Evolutionary conservation across 495 filamentous ascomycete species (phyloP).

Genomic region (Aspergillus ostianus): DNA sequence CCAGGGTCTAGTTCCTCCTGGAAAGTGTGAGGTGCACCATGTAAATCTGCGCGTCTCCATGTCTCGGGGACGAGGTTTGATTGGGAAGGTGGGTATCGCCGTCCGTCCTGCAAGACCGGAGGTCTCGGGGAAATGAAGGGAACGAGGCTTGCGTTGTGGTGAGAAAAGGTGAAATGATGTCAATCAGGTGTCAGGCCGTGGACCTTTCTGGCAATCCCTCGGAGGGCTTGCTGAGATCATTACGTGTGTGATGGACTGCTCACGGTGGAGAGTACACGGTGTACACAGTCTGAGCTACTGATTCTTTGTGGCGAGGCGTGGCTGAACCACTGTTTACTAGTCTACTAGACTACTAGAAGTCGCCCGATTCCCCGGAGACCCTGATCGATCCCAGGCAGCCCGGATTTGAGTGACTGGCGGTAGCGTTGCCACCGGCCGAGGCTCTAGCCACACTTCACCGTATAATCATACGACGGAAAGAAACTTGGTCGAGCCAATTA

Average conservation of each 20-base stretch:
- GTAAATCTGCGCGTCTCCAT: neutral
- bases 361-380: too few species aligned
- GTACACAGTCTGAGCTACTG: too few species aligned
- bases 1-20: neutral
- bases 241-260: too few species aligned
- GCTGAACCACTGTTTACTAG: too few species aligned
- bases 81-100: neutral
- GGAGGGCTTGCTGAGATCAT: too few species aligned
- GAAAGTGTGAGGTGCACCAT: neutral
- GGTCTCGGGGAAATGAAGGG: neutral
- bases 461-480: neutral
- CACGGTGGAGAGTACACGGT: too few species aligned
- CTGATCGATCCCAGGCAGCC: neutral
- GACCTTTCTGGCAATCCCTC: too few species aligned
- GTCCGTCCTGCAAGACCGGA: neutral
- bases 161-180: neutral
- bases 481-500: neutral
- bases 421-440: neutral
- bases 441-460: neutral
- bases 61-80: neutral
- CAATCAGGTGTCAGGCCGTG: neutral
- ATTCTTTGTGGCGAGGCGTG: too few species aligned
- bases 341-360: too few species aligned
- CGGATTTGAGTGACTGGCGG: neutral
- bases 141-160: neutral